A percentile compares a stretch with the other conserved stretches of the same genome.
phyloP scores from a whole-genome alignment of 2,329 filamentous ascomycete species.

The Verticillium albo-atrum region DNA sequence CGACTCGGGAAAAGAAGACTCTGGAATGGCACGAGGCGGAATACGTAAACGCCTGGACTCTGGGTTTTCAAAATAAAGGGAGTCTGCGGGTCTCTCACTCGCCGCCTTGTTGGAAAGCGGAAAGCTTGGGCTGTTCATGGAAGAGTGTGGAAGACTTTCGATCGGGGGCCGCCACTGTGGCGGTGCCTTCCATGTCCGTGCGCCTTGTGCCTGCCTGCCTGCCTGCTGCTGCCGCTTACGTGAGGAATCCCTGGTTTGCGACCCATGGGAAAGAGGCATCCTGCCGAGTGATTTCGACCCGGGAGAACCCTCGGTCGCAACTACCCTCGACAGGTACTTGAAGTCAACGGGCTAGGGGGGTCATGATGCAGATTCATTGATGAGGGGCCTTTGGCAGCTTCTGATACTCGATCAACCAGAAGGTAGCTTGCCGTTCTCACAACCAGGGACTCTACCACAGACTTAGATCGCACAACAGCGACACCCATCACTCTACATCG shows the following conservation, averaged over 20 bases:
- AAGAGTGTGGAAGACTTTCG: constrained; percentile 14
- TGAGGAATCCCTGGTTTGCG: not conserved
- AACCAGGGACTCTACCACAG: no score
- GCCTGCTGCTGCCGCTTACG: not conserved
- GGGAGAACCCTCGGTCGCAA: no score
- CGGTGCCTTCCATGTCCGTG: constrained; percentile 5
- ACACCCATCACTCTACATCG: no score
- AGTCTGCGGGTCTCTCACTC: constrained; percentile 12
- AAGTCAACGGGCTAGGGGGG: no score
- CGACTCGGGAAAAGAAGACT: not conserved
- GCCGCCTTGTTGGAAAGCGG: constrained; percentile 3
- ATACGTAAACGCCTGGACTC: constrained; percentile 6
- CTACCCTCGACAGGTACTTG: no score
- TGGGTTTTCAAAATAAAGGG: constrained; percentile 15
- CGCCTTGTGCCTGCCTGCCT: not conserved
- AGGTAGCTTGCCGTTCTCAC: no score
- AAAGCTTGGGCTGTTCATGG: constrained; percentile 9
- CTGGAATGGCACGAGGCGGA: not conserved
- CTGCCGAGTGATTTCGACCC: no score
- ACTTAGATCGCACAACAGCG: no score
- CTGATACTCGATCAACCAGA: no score
- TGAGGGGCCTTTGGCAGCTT: no score
- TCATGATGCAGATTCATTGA: no score
- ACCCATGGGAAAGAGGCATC: no score
- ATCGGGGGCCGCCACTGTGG: constrained; percentile 12